phyloP scores from a whole-genome alignment of 2,329 filamentous ascomycete genomes.

The Beauveria rudraprayagi region DNA sequence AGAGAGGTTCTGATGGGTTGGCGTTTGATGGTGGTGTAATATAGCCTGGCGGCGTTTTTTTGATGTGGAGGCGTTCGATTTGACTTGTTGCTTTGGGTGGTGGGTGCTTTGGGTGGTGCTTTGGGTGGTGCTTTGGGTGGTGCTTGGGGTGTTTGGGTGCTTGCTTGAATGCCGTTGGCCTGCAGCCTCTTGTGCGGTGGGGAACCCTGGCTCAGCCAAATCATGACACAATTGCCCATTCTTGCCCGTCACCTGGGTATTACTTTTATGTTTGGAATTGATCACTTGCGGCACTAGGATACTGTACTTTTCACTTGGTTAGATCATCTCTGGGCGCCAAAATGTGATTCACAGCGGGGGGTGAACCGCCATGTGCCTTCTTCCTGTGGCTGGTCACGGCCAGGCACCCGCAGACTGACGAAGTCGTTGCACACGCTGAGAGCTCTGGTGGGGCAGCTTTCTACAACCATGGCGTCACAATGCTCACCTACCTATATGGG shows the following conservation, averaged over 20 bases:
- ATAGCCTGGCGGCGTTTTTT: constrained; percentile 6
- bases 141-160: no score
- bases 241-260: no score
- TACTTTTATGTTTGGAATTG: no score
- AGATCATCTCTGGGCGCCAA: not conserved
- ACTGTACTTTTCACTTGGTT: not conserved
- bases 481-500: no score
- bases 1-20: not conserved
- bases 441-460: not conserved
- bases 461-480: not conserved
- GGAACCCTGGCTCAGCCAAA: not conserved
- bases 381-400: not conserved
- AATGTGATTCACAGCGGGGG: not conserved
- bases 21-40: constrained; percentile 2
- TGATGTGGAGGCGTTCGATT: constrained; percentile 11
- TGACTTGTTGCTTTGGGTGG: not conserved
- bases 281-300: not conserved
- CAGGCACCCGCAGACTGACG: constrained; percentile 10
- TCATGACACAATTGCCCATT: no score
- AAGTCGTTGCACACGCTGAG: not conserved
- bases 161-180: constrained; percentile 4
- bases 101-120: no score
- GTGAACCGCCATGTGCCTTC: no score
- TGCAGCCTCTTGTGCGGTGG: constrained; percentile 7
- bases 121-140: no score